Evolutionary conservation across 2,329 filamentous ascomycete genomes (phyloP).

Genomic region (Fusarium albosuccineum): DNA sequence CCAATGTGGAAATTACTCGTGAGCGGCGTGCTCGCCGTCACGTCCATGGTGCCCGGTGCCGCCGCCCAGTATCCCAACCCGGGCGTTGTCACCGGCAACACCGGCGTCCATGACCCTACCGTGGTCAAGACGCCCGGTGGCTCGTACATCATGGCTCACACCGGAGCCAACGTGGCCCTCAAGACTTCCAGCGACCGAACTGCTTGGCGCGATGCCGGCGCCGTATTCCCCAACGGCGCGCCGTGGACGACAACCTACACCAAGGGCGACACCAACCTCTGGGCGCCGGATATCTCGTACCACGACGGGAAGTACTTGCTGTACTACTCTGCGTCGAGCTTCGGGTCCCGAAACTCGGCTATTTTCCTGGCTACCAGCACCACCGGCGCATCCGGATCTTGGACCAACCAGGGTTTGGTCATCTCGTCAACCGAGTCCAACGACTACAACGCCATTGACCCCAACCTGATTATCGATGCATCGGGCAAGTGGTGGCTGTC

Average conservation of each 20-base stretch:
- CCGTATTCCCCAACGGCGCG: constrained; percentile 49
- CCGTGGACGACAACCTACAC: constrained; percentile 50
- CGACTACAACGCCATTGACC: constrained; percentile 49
- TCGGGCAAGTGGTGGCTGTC: constrained; percentile 49
- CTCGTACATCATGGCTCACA: constrained; percentile 47
- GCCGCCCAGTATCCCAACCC: constrained; percentile 31
- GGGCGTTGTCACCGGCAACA: constrained; percentile 44
- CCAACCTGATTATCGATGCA: constrained; percentile 47
- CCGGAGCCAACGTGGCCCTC: constrained; percentile 45
- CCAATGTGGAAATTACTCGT: constrained; percentile 39
- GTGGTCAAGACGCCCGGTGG: constrained; percentile 48
- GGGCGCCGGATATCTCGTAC: constrained; percentile 67
- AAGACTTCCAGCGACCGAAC: constrained; percentile 52
- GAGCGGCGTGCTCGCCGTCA: constrained; percentile 40
- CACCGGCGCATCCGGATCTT: constrained; percentile 48
- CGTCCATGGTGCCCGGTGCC: constrained; percentile 22
- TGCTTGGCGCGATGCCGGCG: constrained; percentile 46
- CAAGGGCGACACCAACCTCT: constrained; percentile 49
- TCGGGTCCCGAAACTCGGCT: constrained; percentile 45
- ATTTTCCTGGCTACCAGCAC: constrained; percentile 50
- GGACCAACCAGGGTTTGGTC: constrained; percentile 48
- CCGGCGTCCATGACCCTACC: constrained; percentile 47
- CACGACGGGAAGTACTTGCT: constrained; percentile 49
- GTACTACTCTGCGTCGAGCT: constrained; percentile 51
- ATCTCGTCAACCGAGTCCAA: constrained; percentile 40